A percentile compares a stretch with the other conserved stretches of the same genome.
Evolutionary conservation across 495 filamentous ascomycete species (phyloP).

Genomic region (Sporormia fimetaria): DNA sequence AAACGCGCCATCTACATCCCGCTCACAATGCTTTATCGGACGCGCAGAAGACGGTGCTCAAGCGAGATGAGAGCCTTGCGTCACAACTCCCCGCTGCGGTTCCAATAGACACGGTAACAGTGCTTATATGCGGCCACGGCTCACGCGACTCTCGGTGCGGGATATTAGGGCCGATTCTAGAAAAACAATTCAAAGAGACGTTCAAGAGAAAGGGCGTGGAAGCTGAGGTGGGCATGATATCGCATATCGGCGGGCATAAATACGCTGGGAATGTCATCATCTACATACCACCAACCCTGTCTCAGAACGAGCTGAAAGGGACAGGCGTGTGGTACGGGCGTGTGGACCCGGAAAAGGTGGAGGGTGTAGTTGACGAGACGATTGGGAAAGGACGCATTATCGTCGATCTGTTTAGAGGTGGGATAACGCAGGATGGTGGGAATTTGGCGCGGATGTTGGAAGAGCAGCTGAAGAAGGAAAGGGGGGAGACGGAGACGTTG

Average conservation of each 20-base stretch:
- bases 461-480: slow-evolving; percentile 5
- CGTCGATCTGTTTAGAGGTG: slow-evolving; percentile 61
- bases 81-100: slow-evolving; percentile 34
- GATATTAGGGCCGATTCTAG: slow-evolving; percentile 59
- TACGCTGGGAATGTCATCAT: slow-evolving; percentile 71
- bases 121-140: slow-evolving; percentile 78
- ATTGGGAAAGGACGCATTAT: slow-evolving; percentile 62
- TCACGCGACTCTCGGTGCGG: slow-evolving; percentile 73
- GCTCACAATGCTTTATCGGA: slow-evolving; percentile 44
- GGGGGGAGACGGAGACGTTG: slow-evolving; percentile 2
- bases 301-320: slow-evolving; percentile 53
- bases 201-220: slow-evolving; percentile 27
- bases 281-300: not conserved
- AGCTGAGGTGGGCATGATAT: slow-evolving; percentile 60
- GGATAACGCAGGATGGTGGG: slow-evolving; percentile 35
- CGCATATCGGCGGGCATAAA: slow-evolving; percentile 86
- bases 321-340: slow-evolving; percentile 90
- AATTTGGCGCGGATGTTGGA: slow-evolving; percentile 9
- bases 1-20: slow-evolving; percentile 48
- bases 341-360: slow-evolving; percentile 74
- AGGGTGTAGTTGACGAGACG: slow-evolving; percentile 76
- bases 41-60: slow-evolving; percentile 35
- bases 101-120: slow-evolving; percentile 53
- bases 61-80: slow-evolving; percentile 26
- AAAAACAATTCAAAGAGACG: slow-evolving; percentile 51